Evolutionary conservation across 2,329 filamentous ascomycete genomes (phyloP), one percentile per base, ranked within the genome.

Genomic region (Sarocladiaceae sp.): DNA sequence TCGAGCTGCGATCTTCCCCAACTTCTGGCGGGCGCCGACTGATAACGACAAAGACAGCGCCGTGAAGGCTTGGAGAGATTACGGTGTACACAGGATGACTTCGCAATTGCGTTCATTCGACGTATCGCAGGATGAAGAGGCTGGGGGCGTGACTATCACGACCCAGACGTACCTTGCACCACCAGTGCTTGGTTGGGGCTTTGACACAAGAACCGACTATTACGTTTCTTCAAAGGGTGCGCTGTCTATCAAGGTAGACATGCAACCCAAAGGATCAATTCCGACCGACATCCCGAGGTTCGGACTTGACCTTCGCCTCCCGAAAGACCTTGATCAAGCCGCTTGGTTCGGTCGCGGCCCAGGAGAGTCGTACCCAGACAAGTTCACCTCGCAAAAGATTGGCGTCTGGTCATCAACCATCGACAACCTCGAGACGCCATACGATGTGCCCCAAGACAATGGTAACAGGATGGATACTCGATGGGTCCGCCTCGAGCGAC

Each of bases 361-460:
- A 0, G 82, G 80, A 8, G 83, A 87, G 64, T 78, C 75, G 7
- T 88, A 87, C 63, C 76, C 75, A 6, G 84, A 88, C 64, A 85
- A 82, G 67, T 76, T 78, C 54, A 59, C 71, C 2, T 74, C 80
- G 1, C 81, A 85, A 57, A 69, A 67, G 2, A 60, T 82, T 0
- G 83, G 77, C 1, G 69, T 80, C 36, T 82, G 72, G 64, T 62
- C 60, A 0, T 60, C 60, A 1, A 64, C 62, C 1, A 66, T 83
- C 1, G 69, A 72, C 1, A 72, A 76, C 0, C 70, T 88, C 23
- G 77, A 79, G 60, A 74, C 76, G 0, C 70, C 72, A 1, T 87
- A 87, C 59, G 85, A 88, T 17, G 81, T 83, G 20, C 85, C 85
- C 0, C 85, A 89, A 62, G 85, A 88, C 58, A 81, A 78, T 50